Conservation (phyloP, 2,329 filamentous ascomycete species). For the Clarireedia sp. region DNA sequence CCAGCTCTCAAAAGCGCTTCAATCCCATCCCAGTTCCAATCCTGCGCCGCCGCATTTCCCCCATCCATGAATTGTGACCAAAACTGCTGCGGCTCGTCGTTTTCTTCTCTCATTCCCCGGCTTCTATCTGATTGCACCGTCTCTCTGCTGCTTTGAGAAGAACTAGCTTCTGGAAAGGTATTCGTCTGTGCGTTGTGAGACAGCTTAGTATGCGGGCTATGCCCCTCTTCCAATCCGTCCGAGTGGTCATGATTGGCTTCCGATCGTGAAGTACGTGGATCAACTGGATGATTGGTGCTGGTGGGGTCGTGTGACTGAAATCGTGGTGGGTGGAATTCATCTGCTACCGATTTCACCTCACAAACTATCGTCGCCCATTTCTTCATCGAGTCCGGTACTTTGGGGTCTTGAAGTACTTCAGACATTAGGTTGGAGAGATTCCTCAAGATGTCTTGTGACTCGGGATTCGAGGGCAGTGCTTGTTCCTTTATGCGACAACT, state of each 20-base stretch:
- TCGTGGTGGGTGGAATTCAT: background rate
- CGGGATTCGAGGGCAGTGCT: background rate
- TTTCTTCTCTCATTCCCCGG: background rate
- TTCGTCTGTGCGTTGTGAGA: background rate
- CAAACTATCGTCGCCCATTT: background rate
- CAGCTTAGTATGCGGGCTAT: background rate
- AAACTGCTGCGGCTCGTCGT: background rate
- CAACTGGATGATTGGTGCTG: background rate
- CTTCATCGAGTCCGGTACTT: background rate
- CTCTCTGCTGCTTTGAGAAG: too few species aligned
- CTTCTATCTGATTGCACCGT: background rate
- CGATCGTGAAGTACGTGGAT: background rate
- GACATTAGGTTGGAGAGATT: background rate
- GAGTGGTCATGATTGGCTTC: background rate
- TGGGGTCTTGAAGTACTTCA: background rate
- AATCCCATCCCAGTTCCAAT: background rate
- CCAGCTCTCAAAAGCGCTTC: background rate
- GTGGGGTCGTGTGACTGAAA: background rate
- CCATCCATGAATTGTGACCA: background rate
- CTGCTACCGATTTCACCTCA: background rate
- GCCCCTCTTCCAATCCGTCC: background rate
- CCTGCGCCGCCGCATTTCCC: background rate
- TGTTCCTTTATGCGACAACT: background rate
- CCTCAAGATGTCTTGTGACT: background rate
- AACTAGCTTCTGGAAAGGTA: background rate